Conservation (phyloP, 1,284 basidiomycete genomes). For the Cryptococcus maquisensis region DNA sequence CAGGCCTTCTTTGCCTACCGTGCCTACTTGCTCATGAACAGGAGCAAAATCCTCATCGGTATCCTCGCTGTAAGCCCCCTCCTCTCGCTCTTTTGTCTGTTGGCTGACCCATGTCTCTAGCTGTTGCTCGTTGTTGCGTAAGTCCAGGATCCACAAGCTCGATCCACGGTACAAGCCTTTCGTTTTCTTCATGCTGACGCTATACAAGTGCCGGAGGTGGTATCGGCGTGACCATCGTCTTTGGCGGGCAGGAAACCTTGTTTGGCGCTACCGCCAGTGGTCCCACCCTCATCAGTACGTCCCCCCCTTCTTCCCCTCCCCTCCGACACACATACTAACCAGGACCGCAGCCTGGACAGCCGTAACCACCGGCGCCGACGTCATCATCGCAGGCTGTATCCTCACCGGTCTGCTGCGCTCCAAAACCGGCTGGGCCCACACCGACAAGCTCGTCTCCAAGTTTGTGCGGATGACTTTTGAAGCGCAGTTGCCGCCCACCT, state of each 20-base stretch:
- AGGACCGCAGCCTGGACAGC: constrained; percentile 21
- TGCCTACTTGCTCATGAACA: constrained; percentile 23
- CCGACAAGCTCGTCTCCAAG: constrained; percentile 28
- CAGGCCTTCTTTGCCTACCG: constrained; percentile 35
- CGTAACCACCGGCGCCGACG: constrained; percentile 22
- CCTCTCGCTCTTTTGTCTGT: neutral
- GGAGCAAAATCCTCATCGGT: constrained; percentile 21
- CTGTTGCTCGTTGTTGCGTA: neutral
- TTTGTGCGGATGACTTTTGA: constrained; percentile 33
- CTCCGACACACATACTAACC: too few species aligned
- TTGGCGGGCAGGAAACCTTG: constrained; percentile 16
- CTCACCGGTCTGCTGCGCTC: constrained; percentile 22
- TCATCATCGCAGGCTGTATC: constrained; percentile 28
- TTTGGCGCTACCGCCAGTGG: constrained; percentile 19
- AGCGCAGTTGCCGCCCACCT: constrained; percentile 29
- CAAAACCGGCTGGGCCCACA: constrained; percentile 31
- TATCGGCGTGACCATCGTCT: constrained; percentile 24
- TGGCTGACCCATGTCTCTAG: neutral
- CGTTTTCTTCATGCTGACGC: neutral
- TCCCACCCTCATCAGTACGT: constrained; percentile 20
- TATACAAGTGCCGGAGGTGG: constrained; percentile 16
- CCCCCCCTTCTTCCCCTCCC: neutral
- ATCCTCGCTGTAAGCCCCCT: constrained; percentile 21
- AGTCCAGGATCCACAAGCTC: too few species aligned
- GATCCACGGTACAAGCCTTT: too few species aligned